phyloP scores from a whole-genome alignment of 768 basidiomycete genomes.

The Leccinum truebloodii region DNA sequence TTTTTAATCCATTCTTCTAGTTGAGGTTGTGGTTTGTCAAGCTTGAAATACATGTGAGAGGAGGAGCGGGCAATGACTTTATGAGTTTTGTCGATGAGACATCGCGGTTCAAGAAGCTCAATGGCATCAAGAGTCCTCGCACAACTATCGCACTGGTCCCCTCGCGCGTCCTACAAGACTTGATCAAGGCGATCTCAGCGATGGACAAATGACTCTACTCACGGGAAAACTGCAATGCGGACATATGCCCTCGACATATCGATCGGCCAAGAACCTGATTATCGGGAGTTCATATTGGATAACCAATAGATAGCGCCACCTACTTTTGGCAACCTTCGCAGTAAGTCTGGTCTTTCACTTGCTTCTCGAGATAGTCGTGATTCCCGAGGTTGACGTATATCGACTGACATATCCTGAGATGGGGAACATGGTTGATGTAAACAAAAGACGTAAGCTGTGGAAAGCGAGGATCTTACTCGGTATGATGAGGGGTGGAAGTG shows the following conservation, averaged over 20 bases:
- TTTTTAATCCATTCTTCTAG: slow-evolving; percentile 87
- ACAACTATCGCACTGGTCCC: slow-evolving; percentile 97
- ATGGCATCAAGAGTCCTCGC: slow-evolving; percentile 90
- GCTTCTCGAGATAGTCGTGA: slow-evolving; percentile 74
- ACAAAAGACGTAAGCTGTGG: neutral
- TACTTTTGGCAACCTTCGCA: slow-evolving; percentile 90
- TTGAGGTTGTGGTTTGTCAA: slow-evolving; percentile 79
- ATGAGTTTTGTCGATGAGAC: slow-evolving; percentile 82
- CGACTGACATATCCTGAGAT: slow-evolving; percentile 79
- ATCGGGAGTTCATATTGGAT: slow-evolving; percentile 10
- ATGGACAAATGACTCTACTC: slow-evolving; percentile 18
- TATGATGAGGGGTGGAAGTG: slow-evolving; percentile 88
- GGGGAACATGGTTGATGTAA: neutral
- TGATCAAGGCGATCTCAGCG: neutral
- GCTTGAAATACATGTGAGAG: slow-evolving; percentile 88
- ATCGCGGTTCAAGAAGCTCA: slow-evolving; percentile 93
- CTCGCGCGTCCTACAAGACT: slow-evolving; percentile 78
- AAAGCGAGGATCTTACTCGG: slow-evolving; percentile 58
- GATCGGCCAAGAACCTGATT: slow-evolving; percentile 88
- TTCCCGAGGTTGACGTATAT: slow-evolving; percentile 84
- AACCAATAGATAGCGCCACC: slow-evolving; percentile 16
- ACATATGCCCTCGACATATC: slow-evolving; percentile 97
- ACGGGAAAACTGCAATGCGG: slow-evolving; percentile 90
- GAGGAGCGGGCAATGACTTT: slow-evolving; percentile 73
- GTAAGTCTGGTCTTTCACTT: slow-evolving; percentile 91